Evolutionary conservation across 345 rosid species (phyloP).

Genomic region (Murraya koenigii): DNA sequence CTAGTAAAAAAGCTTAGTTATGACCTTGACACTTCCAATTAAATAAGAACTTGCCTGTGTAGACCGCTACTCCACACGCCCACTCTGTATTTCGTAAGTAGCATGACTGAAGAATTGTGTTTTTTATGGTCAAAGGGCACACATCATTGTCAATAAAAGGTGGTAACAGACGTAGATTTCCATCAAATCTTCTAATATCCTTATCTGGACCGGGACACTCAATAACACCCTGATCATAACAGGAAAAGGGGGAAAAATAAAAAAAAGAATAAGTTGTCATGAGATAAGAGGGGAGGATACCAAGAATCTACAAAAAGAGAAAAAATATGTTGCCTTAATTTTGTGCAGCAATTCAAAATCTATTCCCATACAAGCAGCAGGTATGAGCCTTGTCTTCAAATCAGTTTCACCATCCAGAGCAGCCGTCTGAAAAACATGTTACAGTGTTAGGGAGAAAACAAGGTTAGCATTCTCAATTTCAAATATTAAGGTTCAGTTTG

Average conservation of each 20-base stretch:
- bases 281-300: background rate
- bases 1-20: conserved; percentile 8
- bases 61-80: conserved; percentile 99
- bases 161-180: conserved; percentile 90
- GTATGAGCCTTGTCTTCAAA: conserved; percentile 87
- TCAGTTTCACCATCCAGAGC: conserved; percentile 98
- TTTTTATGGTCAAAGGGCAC: conserved; percentile 90
- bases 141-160: conserved; percentile 95
- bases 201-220: conserved; percentile 96
- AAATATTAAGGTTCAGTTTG: background rate
- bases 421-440: conserved; percentile 63
- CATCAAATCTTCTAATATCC: conserved; percentile 97
- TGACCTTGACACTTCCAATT: conserved; percentile 3
- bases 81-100: conserved; percentile 96
- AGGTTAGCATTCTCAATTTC: background rate
- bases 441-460: conserved; percentile 18
- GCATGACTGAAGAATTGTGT: conserved; percentile 95
- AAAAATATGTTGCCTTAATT: conserved; percentile 57
- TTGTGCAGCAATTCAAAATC: conserved; percentile 86
- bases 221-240: conserved; percentile 73
- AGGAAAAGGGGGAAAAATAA: too few relatives aligned
- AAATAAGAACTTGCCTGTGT: conserved; percentile 63
- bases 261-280: background rate
- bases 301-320: background rate
- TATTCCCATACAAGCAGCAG: conserved; percentile 88